Percentiles rank a stretch among this genome's conserved stretches.
Conservation (phyloP, 495 filamentous ascomycete genomes). For the Neurospora hispaniola region DNA sequence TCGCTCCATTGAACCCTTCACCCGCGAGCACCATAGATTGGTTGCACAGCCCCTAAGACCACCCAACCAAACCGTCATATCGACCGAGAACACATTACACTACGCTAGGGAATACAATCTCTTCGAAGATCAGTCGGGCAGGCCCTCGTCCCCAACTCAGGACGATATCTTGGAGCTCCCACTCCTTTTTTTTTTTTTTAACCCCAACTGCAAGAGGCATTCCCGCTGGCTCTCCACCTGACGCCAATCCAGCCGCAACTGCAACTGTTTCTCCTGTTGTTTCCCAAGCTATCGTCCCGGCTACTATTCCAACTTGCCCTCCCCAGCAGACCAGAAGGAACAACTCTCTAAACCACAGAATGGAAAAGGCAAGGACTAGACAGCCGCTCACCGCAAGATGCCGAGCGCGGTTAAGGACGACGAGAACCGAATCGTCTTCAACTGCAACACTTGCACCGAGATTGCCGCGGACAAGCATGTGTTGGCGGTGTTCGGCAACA, state of each 20-base stretch:
- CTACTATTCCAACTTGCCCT: neutral
- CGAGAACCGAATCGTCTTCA: no score
- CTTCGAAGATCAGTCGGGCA: neutral
- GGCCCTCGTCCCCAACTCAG: neutral
- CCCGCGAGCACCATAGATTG: no score
- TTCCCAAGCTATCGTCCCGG: neutral
- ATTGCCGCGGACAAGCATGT: no score
- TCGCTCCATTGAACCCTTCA: no score
- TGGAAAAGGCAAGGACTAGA: neutral
- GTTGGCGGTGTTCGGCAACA: no score
- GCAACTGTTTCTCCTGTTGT: neutral
- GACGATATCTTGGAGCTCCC: neutral
- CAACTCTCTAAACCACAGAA: neutral
- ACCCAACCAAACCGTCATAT: neutral
- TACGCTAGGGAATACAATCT: neutral
- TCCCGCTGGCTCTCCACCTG: neutral
- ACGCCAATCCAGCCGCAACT: neutral
- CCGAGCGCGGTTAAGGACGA: no score
- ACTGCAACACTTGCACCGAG: no score
- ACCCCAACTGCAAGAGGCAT: neutral
- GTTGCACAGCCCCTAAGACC: neutral
- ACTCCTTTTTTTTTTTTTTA: neutral
- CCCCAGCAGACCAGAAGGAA: neutral
- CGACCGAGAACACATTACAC: neutral
- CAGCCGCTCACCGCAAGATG: no score